phyloP scores from a whole-genome alignment of 106 monocot genomes.

The Triglochin maritima region DNA sequence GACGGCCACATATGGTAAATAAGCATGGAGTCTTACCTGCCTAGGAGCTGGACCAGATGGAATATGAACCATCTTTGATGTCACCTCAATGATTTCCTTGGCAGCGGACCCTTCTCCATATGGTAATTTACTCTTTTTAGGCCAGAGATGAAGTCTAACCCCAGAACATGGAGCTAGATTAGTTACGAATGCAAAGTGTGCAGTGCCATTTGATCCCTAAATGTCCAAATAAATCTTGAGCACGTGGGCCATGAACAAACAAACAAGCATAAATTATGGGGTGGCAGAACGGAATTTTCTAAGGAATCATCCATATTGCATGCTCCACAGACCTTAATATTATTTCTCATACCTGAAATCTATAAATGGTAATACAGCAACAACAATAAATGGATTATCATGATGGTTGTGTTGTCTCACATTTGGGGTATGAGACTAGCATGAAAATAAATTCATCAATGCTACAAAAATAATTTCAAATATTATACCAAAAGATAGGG shows the following conservation, averaged over 20 bases:
- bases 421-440: too few species aligned
- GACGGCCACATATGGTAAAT: not conserved
- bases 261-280: not conserved
- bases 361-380: too few species aligned
- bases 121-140: constrained; percentile 37
- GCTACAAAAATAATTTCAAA: too few species aligned
- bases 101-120: constrained; percentile 12
- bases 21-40: constrained; percentile 45
- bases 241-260: not conserved
- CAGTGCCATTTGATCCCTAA: constrained; percentile 70
- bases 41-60: constrained; percentile 90
- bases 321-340: too few species aligned
- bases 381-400: too few species aligned
- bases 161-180: constrained; percentile 95
- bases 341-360: too few species aligned
- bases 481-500: too few species aligned
- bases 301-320: too few species aligned
- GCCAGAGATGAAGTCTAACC: constrained; percentile 93
- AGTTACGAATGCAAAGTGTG: constrained; percentile 82
- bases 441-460: too few species aligned
- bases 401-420: too few species aligned
- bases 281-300: not conserved
- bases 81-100: constrained; percentile 68
- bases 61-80: constrained; percentile 80
- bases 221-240: constrained; percentile 1